Conservation (phyloP, 768 basidiomycete species). For the Mycena vitilis region DNA sequence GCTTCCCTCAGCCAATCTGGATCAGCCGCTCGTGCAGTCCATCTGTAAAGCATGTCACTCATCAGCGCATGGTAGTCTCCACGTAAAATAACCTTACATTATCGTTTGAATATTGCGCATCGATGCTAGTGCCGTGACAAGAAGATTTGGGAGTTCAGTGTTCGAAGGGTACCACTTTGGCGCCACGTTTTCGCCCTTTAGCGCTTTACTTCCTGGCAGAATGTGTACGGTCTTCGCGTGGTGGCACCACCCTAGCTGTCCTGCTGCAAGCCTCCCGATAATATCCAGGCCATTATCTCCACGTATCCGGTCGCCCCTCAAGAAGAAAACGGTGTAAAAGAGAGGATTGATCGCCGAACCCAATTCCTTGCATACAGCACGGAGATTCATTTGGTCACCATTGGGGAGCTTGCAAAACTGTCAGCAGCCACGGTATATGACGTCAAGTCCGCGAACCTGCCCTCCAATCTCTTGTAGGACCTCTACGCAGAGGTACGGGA, state of each 20-base stretch:
- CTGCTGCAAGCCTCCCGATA: not conserved
- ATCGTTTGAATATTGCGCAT: slow-evolving; percentile 11
- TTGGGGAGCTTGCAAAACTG: not conserved
- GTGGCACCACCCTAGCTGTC: slow-evolving; percentile 3
- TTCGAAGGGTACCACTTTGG: not conserved
- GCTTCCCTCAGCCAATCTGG: not conserved
- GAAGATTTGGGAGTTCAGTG: not conserved
- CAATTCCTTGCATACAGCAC: slow-evolving; percentile 12
- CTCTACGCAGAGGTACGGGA: slow-evolving; percentile 1
- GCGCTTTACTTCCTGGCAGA: not conserved
- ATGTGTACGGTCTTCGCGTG: not conserved
- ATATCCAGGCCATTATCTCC: not conserved
- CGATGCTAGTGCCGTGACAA: slow-evolving; percentile 4
- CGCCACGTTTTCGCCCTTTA: not conserved
- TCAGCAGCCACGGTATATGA: not conserved
- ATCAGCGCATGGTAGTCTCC: not conserved
- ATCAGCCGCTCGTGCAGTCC: not conserved
- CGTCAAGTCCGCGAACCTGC: not conserved
- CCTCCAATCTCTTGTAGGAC: slow-evolving; percentile 4
- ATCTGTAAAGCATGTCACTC: not conserved
- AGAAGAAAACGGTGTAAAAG: slow-evolving; percentile 1
- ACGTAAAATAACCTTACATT: not conserved
- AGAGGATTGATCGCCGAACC: slow-evolving; percentile 5
- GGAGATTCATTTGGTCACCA: slow-evolving; percentile 10
- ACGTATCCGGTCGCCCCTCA: not conserved